Evolutionary conservation across 768 basidiomycete genomes (phyloP), one percentile per base, ranked within the genome.

Genomic region (Leccinellum albellum): DNA sequence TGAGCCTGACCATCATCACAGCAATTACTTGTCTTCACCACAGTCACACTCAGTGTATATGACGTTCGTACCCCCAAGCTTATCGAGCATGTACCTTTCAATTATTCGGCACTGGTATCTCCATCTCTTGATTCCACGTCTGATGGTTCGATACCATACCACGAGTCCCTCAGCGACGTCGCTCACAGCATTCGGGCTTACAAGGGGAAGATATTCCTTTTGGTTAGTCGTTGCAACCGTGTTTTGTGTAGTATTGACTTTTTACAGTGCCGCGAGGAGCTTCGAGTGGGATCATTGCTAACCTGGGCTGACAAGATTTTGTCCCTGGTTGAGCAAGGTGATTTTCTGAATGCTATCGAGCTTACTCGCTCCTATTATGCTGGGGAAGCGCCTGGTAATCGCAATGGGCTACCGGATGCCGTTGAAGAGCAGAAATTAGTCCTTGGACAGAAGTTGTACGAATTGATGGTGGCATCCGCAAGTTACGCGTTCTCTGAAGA

Each of bases 241-340:
- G 31, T 58, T 40, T 54, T 1, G 32, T 13, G 13, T 45, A 23
- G 46, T 53, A 47, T 46, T 63, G 12, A 67, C 45, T 26, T 54
- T 21, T 52, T n/a, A 29, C 61, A 90, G 92, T 82, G 83, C 48
- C 78, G 79, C 51, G 77, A 85, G 55, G 82, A 82, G 49, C 60
- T 98, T 1, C 79, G 82, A 67, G 93, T 89, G 3, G 97, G 94
- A 26, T 91, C 89, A 2, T 77, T 98, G 21, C 76, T 94, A 29
- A 92, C 93, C 1, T 99, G 97, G 97, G 93, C 96, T 6, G 97
- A 99, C 70, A 85, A 88, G 45, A 87, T 98, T 23, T 76, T 99
- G 45, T 79, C 84, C 1, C 82, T 87, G 47, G 94, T 98, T 26
- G 82, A 92, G 66, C 79, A 80, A 10, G 94, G 94, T 14, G 87